phyloP scores from a whole-genome alignment of 139 green algal species.

The Zygnema cylindricum region DNA sequence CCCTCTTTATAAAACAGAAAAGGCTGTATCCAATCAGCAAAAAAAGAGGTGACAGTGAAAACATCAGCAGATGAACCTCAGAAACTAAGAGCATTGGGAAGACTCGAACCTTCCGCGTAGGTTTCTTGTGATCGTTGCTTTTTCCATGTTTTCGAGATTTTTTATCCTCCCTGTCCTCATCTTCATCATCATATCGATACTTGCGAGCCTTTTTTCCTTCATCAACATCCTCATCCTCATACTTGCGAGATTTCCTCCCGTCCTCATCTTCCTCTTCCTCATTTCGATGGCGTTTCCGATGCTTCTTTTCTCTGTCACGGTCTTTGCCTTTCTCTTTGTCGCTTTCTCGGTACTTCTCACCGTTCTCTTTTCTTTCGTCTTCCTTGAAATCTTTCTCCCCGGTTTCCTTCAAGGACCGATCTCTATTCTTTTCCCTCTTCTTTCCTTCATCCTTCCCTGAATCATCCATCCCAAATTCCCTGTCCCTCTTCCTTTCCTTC shows the following conservation, averaged over 20 bases:
- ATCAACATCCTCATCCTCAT: slow-evolving; percentile 31
- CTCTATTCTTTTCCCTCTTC: slow-evolving; percentile 21
- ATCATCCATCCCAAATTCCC: not conserved
- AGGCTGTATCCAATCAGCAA: not conserved
- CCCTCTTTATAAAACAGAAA: not conserved
- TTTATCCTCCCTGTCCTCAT: slow-evolving; percentile 43
- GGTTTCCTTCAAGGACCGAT: slow-evolving; percentile 18
- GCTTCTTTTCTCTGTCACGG: slow-evolving; percentile 36
- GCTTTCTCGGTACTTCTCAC: slow-evolving; percentile 32
- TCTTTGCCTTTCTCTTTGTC: slow-evolving; percentile 16
- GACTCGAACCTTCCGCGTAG: not conserved
- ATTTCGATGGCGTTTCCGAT: slow-evolving; percentile 20
- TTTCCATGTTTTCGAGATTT: slow-evolving; percentile 29
- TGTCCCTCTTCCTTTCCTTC: slow-evolving; percentile 3
- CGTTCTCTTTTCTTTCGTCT: slow-evolving; percentile 34
- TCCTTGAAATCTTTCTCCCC: slow-evolving; percentile 29
- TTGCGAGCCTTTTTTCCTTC: slow-evolving; percentile 17
- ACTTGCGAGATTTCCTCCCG: not conserved
- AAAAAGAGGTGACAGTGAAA: not conserved
- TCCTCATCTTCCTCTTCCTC: slow-evolving; percentile 38
- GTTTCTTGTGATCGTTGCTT: slow-evolving; percentile 55
- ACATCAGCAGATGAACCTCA: not conserved
- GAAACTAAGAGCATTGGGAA: not conserved
- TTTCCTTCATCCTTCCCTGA: not conserved
- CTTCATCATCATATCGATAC: slow-evolving; percentile 28